Percentiles rank a stretch among this genome's conserved stretches.
phyloP scores from a whole-genome alignment of 163 green algal genomes.

The Trebouxiophyceae sp. region DNA sequence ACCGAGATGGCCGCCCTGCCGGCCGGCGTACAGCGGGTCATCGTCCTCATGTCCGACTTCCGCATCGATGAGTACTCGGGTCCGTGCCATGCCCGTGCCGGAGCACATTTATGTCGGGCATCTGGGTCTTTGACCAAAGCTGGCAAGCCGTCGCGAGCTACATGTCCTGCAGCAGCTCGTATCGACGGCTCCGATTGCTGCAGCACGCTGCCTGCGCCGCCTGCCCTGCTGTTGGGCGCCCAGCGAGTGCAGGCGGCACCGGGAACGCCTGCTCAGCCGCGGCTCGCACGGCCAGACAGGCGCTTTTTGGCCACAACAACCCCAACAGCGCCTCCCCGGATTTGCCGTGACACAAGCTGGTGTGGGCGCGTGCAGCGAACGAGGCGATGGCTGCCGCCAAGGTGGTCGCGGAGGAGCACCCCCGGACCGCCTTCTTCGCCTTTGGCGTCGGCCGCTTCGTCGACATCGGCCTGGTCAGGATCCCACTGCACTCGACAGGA shows the following conservation, averaged over 20 bases:
- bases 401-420: background rate
- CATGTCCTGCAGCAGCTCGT: no score
- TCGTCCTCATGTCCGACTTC: constrained; percentile 68
- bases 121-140: no score
- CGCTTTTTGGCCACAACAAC: background rate
- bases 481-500: no score
- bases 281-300: no score
- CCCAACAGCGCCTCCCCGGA: background rate
- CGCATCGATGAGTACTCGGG: constrained; percentile 50
- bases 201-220: no score
- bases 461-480: background rate
- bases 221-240: background rate
- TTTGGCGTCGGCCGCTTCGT: background rate
- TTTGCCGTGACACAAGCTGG: background rate
- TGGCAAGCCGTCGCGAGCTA: no score
- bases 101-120: no score
- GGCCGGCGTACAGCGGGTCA: constrained; percentile 5
- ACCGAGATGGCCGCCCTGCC: constrained; percentile 37
- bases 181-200: no score
- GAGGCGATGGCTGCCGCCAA: background rate
- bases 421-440: background rate
- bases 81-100: background rate
- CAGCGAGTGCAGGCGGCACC: no score
- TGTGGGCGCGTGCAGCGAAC: background rate
- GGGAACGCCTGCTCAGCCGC: no score